A percentile compares a stretch with the other conserved stretches of the same genome.
phyloP scores from a whole-genome alignment of 352 stramenopile species.

The Elongisporangium anandrum region DNA sequence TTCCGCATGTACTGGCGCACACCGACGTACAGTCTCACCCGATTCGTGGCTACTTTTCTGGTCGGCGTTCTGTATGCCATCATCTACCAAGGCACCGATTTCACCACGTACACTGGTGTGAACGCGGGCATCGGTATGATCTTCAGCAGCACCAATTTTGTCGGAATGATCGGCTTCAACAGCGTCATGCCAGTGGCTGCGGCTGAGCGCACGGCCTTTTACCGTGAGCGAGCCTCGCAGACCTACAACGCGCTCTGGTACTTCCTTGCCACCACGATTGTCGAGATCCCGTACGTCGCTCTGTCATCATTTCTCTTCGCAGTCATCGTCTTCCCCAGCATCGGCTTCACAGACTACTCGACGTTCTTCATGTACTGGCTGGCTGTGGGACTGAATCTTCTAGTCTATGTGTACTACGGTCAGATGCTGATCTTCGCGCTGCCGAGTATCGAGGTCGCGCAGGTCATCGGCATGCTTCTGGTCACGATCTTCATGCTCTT shows the following conservation, averaged over 20 bases:
- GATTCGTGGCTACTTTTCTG: slow-evolving; percentile 60
- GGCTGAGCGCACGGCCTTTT: slow-evolving; percentile 88
- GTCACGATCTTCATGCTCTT: too few relatives aligned
- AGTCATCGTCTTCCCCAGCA: slow-evolving; percentile 39
- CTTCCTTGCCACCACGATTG: slow-evolving; percentile 67
- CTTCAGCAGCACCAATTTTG: slow-evolving; percentile 81
- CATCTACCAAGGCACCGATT: slow-evolving; percentile 66
- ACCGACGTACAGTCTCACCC: slow-evolving; percentile 61
- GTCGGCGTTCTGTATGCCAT: slow-evolving; percentile 74
- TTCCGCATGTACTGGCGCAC: slow-evolving; percentile 23
- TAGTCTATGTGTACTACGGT: slow-evolving; percentile 45
- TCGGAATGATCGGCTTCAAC: slow-evolving; percentile 74
- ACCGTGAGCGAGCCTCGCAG: slow-evolving; percentile 86
- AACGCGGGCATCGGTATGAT: slow-evolving; percentile 65
- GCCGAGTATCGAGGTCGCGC: too few relatives aligned
- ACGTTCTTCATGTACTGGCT: slow-evolving; percentile 51
- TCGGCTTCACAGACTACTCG: slow-evolving; percentile 40
- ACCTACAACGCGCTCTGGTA: slow-evolving; percentile 89
- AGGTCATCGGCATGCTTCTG: too few relatives aligned
- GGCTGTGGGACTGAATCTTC: slow-evolving; percentile 31
- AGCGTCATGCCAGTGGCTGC: slow-evolving; percentile 72
- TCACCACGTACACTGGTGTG: slow-evolving; percentile 32
- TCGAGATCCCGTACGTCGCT: slow-evolving; percentile 68
- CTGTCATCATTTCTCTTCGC: slow-evolving; percentile 30
- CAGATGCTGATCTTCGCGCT: slow-evolving; percentile 54